Evolutionary conservation across 257 asterid genomes (phyloP).

Genomic region (Gentiana straminea): DNA sequence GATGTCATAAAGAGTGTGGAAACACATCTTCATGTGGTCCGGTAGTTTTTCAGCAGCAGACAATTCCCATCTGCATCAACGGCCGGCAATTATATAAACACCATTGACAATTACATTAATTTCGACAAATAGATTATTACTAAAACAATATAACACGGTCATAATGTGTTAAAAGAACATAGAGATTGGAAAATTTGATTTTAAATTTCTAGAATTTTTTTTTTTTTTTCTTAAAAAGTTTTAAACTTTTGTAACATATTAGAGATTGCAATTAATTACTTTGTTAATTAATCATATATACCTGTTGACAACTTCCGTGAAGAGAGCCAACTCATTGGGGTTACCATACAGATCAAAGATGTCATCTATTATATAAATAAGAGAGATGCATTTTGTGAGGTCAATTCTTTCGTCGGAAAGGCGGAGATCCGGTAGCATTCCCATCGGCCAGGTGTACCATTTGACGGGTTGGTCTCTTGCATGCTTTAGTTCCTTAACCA

Average conservation of each 20-base stretch:
- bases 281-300: background rate
- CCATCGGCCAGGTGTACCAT: conserved; percentile 34
- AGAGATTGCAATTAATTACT: background rate
- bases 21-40: conserved; percentile 38
- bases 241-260: too few species aligned
- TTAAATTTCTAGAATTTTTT: too few species aligned
- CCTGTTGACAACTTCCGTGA: conserved; percentile 24
- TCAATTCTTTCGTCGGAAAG: conserved; percentile 20
- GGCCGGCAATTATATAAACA: too few species aligned
- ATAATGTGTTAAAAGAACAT: too few species aligned
- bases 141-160: too few species aligned
- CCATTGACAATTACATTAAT: too few species aligned
- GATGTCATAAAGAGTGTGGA: conserved; percentile 29
- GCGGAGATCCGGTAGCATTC: conserved; percentile 6
- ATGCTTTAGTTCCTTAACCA: conserved; percentile 18
- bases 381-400: conserved; percentile 19
- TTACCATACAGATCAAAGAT: conserved; percentile 28
- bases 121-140: too few species aligned
- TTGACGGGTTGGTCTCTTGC: conserved; percentile 30
- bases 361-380: conserved; percentile 25
- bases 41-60: conserved; percentile 20
- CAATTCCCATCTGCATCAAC: conserved; percentile 33
- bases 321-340: conserved; percentile 15
- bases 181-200: too few species aligned
- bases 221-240: too few species aligned